Evolutionary conservation across 2,329 filamentous ascomycete genomes (phyloP).

Genomic region (Capronia coronata): DNA sequence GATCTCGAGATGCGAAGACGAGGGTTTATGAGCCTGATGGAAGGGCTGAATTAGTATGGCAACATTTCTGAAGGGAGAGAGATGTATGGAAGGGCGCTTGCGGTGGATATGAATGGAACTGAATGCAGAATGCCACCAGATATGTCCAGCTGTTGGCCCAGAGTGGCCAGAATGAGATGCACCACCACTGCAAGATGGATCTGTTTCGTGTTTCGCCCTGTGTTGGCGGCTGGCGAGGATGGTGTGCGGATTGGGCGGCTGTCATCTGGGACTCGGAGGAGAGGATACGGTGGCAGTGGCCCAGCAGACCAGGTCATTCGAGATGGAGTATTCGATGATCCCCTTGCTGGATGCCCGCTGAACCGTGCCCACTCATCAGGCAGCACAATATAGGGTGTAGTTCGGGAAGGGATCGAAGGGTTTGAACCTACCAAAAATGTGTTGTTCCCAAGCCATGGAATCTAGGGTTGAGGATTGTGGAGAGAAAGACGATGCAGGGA

Average conservation of each 20-base stretch:
- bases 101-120: constrained; percentile 11
- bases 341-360: background rate
- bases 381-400: background rate
- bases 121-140: constrained; percentile 13
- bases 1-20: constrained; percentile 2
- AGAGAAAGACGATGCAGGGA: background rate
- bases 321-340: background rate
- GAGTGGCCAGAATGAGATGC: constrained; percentile 9
- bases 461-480: too few relatives aligned
- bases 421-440: background rate
- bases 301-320: background rate
- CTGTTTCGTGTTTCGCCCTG: constrained; percentile 24
- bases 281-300: background rate
- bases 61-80: background rate
- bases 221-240: constrained; percentile 17
- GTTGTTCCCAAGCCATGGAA: too few relatives aligned
- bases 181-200: constrained; percentile 2
- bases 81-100: constrained; percentile 9
- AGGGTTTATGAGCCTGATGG: constrained; percentile 6
- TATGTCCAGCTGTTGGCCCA: constrained; percentile 13
- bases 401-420: constrained; percentile 1
- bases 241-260: constrained; percentile 20
- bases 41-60: constrained; percentile 1
- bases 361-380: background rate
- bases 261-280: background rate